A percentile compares a stretch with the other conserved stretches of the same genome.
Conservation (phyloP, 768 basidiomycete genomes). For the Clathrus columnatus region DNA sequence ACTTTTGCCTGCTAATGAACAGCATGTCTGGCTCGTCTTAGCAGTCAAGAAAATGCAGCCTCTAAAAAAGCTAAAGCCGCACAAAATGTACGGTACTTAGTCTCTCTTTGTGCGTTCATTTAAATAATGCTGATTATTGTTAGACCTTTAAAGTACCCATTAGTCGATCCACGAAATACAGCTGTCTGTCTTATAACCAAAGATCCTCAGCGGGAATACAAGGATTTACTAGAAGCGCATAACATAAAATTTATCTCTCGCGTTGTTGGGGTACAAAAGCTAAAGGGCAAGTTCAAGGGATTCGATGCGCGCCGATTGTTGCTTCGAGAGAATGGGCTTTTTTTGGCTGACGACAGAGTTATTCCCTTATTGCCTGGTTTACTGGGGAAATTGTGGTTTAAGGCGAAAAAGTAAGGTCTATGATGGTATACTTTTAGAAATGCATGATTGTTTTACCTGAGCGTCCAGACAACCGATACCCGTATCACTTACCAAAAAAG, state of each 20-base stretch:
- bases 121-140: constrained; percentile 12
- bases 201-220: constrained; percentile 93
- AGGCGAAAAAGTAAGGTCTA: constrained; percentile 81
- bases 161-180: constrained; percentile 75
- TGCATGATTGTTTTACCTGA: constrained; percentile 10
- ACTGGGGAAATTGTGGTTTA: constrained; percentile 85
- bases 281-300: constrained; percentile 88
- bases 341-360: constrained; percentile 88
- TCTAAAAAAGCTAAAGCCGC: constrained; percentile 68
- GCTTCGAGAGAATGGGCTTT: constrained; percentile 83
- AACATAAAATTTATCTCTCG: constrained; percentile 85
- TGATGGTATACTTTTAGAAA: background rate
- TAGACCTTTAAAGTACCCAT: constrained; percentile 70
- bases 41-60: constrained; percentile 77
- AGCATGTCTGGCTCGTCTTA: constrained; percentile 82
- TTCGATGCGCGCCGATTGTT: constrained; percentile 77
- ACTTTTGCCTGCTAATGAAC: constrained; percentile 69
- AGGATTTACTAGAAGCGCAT: constrained; percentile 73
- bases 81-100: constrained; percentile 59
- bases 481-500: constrained; percentile 79
- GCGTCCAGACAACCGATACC: constrained; percentile 81
- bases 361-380: constrained; percentile 80
- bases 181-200: constrained; percentile 89
- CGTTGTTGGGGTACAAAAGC: constrained; percentile 84
- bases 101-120: background rate